Conservation (phyloP, 73 alveolate species). For the Paramecium octaurelia region DNA sequence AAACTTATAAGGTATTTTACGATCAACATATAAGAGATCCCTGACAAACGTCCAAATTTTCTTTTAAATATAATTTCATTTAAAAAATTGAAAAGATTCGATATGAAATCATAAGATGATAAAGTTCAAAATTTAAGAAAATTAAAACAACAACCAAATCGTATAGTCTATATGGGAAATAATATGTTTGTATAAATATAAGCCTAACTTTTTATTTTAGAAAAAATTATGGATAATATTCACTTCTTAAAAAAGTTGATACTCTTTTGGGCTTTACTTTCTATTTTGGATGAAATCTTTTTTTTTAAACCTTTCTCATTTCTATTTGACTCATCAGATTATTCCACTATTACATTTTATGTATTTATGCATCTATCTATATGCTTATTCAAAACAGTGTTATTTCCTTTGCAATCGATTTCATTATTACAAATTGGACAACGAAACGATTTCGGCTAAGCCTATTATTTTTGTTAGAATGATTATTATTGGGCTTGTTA, state of each 20-base stretch:
- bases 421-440: slow-evolving; percentile 52
- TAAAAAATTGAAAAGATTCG: too few relatives aligned
- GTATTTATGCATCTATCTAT: slow-evolving; percentile 8
- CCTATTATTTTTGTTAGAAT: slow-evolving; percentile 9
- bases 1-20: too few relatives aligned
- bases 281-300: neutral
- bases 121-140: too few relatives aligned
- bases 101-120: too few relatives aligned
- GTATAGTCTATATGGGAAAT: too few relatives aligned
- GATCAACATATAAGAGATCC: too few relatives aligned
- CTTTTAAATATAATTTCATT: too few relatives aligned
- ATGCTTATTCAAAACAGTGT: slow-evolving; percentile 34
- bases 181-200: too few relatives aligned
- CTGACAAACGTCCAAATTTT: too few relatives aligned
- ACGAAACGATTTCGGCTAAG: slow-evolving; percentile 17
- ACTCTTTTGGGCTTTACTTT: neutral
- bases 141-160: too few relatives aligned
- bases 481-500: neutral
- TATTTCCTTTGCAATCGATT: slow-evolving; percentile 52
- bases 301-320: neutral
- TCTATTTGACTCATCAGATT: neutral
- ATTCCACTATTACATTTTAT: neutral
- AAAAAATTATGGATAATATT: neutral
- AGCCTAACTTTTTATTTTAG: neutral
- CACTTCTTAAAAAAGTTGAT: neutral